These are phyloP conservation scores for Metschnikowia aberdeeniae DNA, from an alignment of 805 yeast species.

Conservation along the genomic window DNA sequence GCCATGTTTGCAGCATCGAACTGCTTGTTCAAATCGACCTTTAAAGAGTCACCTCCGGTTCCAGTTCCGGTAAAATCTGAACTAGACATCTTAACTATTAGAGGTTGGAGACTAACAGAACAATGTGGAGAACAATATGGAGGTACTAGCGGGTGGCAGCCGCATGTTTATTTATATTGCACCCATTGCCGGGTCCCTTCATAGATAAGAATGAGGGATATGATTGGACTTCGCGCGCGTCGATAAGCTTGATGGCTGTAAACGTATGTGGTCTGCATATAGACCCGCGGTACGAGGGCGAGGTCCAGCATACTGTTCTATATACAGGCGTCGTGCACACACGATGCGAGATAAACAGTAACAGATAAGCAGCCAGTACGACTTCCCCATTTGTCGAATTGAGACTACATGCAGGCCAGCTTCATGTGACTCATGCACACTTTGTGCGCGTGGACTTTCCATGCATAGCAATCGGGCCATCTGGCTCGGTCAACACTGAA, in stretches of 20 bases:
- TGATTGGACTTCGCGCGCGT: conserved; percentile 2
- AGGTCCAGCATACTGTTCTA: not conserved
- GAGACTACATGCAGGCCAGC: not conserved
- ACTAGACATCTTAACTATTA: not conserved
- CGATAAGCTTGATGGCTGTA: not conserved
- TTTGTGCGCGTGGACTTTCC: not conserved
- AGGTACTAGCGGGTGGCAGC: not conserved
- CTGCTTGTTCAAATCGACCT: conserved; percentile 64
- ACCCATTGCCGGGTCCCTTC: not conserved
- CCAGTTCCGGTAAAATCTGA: conserved; percentile 47
- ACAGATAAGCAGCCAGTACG: not conserved
- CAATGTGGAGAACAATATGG: conserved; percentile 1
- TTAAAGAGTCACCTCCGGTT: conserved; percentile 79
- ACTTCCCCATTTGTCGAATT: not conserved
- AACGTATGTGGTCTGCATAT: not conserved
- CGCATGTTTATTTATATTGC: conserved; percentile 2
- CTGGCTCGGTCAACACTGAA: too few relatives aligned
- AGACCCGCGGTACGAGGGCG: not conserved
- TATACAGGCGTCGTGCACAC: not conserved
- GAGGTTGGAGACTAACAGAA: not conserved
- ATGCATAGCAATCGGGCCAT: not conserved
- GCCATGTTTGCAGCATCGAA: conserved; percentile 77
- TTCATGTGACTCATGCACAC: not conserved
- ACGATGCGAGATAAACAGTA: conserved; percentile 2
- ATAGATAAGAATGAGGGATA: conserved; percentile 7